These are phyloP conservation scores for Globisporangium iwayamae DNA, from an alignment of 352 stramenopile species.

Conservation along the genomic window DNA sequence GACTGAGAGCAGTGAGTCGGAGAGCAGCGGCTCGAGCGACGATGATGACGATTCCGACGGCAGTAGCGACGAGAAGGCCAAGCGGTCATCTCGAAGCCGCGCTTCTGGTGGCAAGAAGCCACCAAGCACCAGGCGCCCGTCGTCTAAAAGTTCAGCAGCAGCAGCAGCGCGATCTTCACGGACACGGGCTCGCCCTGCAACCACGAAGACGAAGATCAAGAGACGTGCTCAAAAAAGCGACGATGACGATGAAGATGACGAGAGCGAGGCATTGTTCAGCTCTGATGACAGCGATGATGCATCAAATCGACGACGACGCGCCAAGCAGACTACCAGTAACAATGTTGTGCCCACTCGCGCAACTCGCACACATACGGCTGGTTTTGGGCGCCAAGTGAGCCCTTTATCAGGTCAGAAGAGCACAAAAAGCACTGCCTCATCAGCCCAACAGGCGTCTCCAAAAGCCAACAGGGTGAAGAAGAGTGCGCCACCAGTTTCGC, in stretches of 20 bases:
- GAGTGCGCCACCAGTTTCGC: constrained; percentile 14
- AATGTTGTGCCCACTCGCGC: not conserved
- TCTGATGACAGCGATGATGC: constrained; percentile 11
- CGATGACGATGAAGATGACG: not conserved
- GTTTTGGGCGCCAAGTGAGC: not conserved
- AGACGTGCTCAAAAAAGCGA: constrained; percentile 2
- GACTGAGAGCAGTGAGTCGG: constrained; percentile 60
- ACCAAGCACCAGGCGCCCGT: constrained; percentile 15
- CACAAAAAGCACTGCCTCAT: not conserved
- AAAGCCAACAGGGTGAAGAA: constrained; percentile 5
- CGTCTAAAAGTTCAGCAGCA: constrained; percentile 1
- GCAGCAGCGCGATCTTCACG: constrained; percentile 11
- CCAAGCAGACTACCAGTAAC: constrained; percentile 1
- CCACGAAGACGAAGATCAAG: constrained; percentile 7
- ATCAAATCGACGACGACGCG: not conserved
- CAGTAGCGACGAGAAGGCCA: constrained; percentile 34
- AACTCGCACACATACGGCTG: not conserved
- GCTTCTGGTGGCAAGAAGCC: constrained; percentile 18
- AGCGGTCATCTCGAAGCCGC: constrained; percentile 20
- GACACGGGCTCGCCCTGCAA: not conserved
- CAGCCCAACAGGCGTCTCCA: not conserved
- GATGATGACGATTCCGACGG: constrained; percentile 33
- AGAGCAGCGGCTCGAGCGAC: constrained; percentile 58
- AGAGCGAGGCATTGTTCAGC: not conserved
- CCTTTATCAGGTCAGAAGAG: not conserved